Base-by-base conservation (phyloP, 257 asterid species). In the Primulina tabacum region DNA sequence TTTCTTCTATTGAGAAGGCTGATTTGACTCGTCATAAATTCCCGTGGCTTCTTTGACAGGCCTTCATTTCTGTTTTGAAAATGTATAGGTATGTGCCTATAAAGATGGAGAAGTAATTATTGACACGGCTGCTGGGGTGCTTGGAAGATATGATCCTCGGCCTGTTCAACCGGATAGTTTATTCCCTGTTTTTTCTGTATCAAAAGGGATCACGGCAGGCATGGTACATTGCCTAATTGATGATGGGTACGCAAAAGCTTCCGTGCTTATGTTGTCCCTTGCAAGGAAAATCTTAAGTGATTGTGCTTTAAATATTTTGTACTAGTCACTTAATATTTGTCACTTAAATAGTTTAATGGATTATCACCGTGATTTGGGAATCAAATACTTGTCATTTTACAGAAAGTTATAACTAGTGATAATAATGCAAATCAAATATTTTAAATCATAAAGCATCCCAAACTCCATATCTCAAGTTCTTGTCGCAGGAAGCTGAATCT, bases 101-200 rank as follows among this genome's bases (percentile, higher is more conserved):
- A 93, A 87, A 84, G 95, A 93, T 79, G 98, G 98, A 74, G 87
- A 89, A 79, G 97, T 93, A 81, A 86, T 93, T 73, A 90, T 93
- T 73, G 98, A 90, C 83, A 90, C 97, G 61, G 87, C 98, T 72
- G 98, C 98, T 86, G 97, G 98, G 71, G 85, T 75, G 64, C 98
- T 93, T 63, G 98, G 98, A 77, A 87, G 92, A 90, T 90, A 90
- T 77, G 98, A 93, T 77, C 98, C 98, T 37, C 88, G 98, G 72
- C 98, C 98, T 62, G 97, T 93, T 80, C 98, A 87, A 78, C 96
- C 96, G 8, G 98, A 93, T 85, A 88, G 97, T 79, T 87, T 93
- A 76, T 93, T 90, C 84, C 92, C 94, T 64, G 93, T 90, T 70
- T 93, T 93, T 78, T 93, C 98, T 57, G 97, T 77, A 20, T 87